Evolutionary conservation across 345 rosid genomes (phyloP), one percentile per base, ranked within the genome.

Genomic region (Punica granatum): DNA sequence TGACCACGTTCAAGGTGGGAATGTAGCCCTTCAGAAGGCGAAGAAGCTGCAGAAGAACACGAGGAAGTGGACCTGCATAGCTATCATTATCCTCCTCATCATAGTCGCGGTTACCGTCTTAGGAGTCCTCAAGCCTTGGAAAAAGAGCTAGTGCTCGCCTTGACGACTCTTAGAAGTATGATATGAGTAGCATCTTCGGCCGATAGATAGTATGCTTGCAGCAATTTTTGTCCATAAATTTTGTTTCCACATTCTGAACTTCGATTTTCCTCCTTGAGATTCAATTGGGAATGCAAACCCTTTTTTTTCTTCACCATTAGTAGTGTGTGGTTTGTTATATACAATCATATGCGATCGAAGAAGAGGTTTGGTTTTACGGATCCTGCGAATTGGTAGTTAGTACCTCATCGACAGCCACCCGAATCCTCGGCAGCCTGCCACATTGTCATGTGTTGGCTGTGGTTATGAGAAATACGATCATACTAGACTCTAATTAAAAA

Each of bases 41-140:
- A 81, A 85, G 75, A 82, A 77, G 63, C 76, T 75, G 33, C 99
- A 95, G 70, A 90, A 69, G 78, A 95, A 76, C 74, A 84, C 93
- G 7, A 76, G 99, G 79, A 92, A 92, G 74, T 92, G 97, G 98
- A 90, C 83, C 90, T 90, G 97, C 81, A 69, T 90, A 58, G 94
- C 96, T 7, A 88, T 95, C 66, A 49, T 92, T 56, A 84, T 95
- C 73, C 96, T 95, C 64, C 98, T 95, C 32, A 66, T 95, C 67
- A 72, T 90, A 28, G 82, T 86, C 67, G 81, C 58, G 58, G 85
- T 92, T 75, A 83, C 87, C 7, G 83, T 88, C 0, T 78, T 83
- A 32, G 80, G 83, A 0, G 92, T 90, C 35, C 12, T 88, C 71
- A 84, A 86, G 76, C 99, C 99, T 54, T 92, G 99, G 98, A 75